These are phyloP conservation scores for Nidula niveotomentosa DNA, from an alignment of 1,284 basidiomycete species.

Conservation along the genomic window DNA sequence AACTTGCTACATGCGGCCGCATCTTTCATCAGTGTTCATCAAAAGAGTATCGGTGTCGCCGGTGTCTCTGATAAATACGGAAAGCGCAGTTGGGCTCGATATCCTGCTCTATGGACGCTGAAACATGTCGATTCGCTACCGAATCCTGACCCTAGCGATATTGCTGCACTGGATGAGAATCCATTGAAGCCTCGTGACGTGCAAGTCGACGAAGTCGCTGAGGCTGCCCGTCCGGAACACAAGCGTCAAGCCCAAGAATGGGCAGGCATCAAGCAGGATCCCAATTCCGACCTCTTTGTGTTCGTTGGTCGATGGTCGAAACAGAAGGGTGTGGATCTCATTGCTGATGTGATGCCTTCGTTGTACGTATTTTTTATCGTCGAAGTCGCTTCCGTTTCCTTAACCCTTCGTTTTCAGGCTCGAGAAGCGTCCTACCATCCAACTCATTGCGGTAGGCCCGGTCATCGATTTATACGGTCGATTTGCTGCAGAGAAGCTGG, in stretches of 20 bases:
- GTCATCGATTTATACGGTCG: conserved; percentile 94
- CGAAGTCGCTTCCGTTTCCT: too few species aligned
- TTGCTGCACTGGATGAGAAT: conserved; percentile 84
- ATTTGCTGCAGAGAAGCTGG: conserved; percentile 91
- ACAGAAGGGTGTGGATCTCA: conserved; percentile 94
- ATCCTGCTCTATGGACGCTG: conserved; percentile 92
- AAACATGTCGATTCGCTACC: conserved; percentile 94
- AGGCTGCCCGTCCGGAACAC: conserved; percentile 83
- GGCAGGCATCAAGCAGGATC: conserved; percentile 90
- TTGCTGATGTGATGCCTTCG: conserved; percentile 90
- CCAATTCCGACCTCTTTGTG: conserved; percentile 86
- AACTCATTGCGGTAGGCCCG: conserved; percentile 87
- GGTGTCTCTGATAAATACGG: conserved; percentile 97
- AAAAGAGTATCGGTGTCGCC: conserved; percentile 90
- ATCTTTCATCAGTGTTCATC: conserved; percentile 88
- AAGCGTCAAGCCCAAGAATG: conserved; percentile 94
- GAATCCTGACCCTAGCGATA: conserved; percentile 92
- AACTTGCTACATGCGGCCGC: conserved; percentile 91
- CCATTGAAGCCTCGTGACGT: conserved; percentile 74
- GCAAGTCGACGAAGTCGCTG: conserved; percentile 77
- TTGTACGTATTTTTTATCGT: conserved; percentile 45
- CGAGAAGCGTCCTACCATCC: conserved; percentile 84
- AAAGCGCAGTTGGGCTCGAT: conserved; percentile 93
- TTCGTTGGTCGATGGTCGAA: conserved; percentile 97
- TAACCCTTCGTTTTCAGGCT: conserved; percentile 41